phyloP scores from a whole-genome alignment of 1,139 yeast species.

The Blastobotrys persicus region DNA sequence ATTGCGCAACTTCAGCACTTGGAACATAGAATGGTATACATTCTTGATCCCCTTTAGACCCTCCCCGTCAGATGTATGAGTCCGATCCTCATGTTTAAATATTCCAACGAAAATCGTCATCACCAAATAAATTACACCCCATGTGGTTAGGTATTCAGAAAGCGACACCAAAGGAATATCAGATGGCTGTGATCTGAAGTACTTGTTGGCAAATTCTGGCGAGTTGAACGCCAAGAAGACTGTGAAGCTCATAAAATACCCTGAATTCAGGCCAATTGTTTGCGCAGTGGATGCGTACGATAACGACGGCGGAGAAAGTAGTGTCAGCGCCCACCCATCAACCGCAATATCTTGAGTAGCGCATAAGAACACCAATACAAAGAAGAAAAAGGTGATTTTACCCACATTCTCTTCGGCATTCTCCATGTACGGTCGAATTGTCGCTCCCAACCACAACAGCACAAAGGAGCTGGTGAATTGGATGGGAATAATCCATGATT shows the following conservation, averaged over 20 bases:
- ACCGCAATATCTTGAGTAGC: constrained; percentile 99
- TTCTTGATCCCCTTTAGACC: constrained; percentile 35
- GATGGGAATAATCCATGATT: constrained; percentile 93
- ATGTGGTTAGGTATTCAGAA: constrained; percentile 69
- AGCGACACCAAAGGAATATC: constrained; percentile 68
- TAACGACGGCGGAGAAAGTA: constrained; percentile 71
- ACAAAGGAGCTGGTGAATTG: constrained; percentile 74
- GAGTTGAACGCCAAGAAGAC: constrained; percentile 88
- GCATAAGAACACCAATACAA: constrained; percentile 76
- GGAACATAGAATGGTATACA: constrained; percentile 75
- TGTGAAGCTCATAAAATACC: constrained; percentile 88
- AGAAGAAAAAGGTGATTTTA: constrained; percentile 62
- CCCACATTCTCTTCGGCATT: constrained; percentile 55
- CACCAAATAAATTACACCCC: constrained; percentile 70
- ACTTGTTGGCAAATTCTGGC: constrained; percentile 87
- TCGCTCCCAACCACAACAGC: constrained; percentile 59
- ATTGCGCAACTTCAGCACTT: constrained; percentile 71
- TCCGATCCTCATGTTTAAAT: constrained; percentile 45
- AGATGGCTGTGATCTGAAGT: constrained; percentile 59
- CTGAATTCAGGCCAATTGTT: constrained; percentile 89
- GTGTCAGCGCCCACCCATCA: constrained; percentile 97
- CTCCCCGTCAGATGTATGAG: constrained; percentile 40
- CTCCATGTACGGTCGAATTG: constrained; percentile 51
- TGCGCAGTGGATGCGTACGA: constrained; percentile 98
- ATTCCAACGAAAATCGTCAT: constrained; percentile 62